Evolutionary conservation across 352 stramenopile species (phyloP), one percentile per base, ranked within the genome.

Genomic region (Pythium folliculosum): DNA sequence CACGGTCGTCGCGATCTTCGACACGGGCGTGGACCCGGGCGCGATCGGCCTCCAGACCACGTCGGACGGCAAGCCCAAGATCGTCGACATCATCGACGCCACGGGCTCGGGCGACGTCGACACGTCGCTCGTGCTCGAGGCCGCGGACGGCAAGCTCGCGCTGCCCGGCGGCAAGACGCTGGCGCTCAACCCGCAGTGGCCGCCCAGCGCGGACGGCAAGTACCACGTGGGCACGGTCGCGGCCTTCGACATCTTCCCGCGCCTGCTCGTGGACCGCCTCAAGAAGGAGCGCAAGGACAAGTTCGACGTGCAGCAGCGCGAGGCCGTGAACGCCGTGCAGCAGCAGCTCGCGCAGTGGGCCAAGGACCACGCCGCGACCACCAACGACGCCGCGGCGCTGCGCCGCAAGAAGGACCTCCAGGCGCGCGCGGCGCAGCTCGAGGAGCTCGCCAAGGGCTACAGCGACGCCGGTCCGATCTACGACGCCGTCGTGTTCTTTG

Each of bases 31-130:
- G 60, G 96, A 99, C 72, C 92, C 94, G 0, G 92, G 87, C 3
- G 95, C 96, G 0, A 80, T 82, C 38, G 94, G 94, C 2, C 75
- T 98, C 17, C 86, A 94, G 67, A 82, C 77, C 30, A 97, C 91
- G 47, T 70, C 82, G 10, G 88, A 97, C 75, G 92, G 92, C 12
- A 80, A 86, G 22, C 90, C 88, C 52, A 99, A 99, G 80, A 78
- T 98, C 65, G 70, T 99, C 16, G 93, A 98, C 76, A 80, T 99
- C 48, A 82, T 98, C 25, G 97, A 99, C 80, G 96, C 93, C 74
- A 98, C 94, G 30, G 97, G 82, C 44, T 77, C 86, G 9, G 96
- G 96, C 35, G 97, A 99, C 79, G 84, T 99, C 1, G 88, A 98
- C 73, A 97, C 93, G 60, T 90, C 84, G 12, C 82, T 72, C 0